phyloP scores from a whole-genome alignment of 441 rosid genomes.

The Syzygium syzygioides region DNA sequence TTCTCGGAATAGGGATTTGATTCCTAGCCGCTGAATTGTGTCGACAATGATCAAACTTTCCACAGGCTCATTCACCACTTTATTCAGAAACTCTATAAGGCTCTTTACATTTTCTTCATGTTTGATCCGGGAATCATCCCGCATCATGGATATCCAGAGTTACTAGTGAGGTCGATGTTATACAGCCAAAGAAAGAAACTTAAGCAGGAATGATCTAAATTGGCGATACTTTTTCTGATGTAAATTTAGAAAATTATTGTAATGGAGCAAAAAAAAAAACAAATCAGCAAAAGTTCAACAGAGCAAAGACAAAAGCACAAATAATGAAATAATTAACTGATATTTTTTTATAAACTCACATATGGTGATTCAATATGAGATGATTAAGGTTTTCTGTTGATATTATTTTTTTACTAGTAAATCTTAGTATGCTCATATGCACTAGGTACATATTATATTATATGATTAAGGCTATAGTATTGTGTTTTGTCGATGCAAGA shows the following conservation, averaged over 20 bases:
- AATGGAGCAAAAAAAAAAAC: not conserved
- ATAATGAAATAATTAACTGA: not conserved
- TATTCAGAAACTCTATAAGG: not conserved
- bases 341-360: not conserved
- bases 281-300: not conserved
- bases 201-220: not conserved
- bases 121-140: conserved; percentile 8
- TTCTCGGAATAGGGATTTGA: conserved; percentile 31
- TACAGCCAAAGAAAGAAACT: not conserved
- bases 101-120: conserved; percentile 5
- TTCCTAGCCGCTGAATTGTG: conserved; percentile 39
- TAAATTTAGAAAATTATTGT: not conserved
- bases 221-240: not conserved
- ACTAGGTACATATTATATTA: not conserved
- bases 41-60: conserved; percentile 38
- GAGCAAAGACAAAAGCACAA: not conserved
- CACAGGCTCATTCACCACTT: conserved; percentile 3
- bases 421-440: not conserved
- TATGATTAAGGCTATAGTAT: not conserved
- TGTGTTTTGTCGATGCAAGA: not conserved
- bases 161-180: not conserved
- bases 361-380: not conserved
- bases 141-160: not conserved
- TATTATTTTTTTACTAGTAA: not conserved
- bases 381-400: not conserved